Evolutionary conservation across 2,329 filamentous ascomycete species (phyloP).

Genomic region (Hypocreales sp.): DNA sequence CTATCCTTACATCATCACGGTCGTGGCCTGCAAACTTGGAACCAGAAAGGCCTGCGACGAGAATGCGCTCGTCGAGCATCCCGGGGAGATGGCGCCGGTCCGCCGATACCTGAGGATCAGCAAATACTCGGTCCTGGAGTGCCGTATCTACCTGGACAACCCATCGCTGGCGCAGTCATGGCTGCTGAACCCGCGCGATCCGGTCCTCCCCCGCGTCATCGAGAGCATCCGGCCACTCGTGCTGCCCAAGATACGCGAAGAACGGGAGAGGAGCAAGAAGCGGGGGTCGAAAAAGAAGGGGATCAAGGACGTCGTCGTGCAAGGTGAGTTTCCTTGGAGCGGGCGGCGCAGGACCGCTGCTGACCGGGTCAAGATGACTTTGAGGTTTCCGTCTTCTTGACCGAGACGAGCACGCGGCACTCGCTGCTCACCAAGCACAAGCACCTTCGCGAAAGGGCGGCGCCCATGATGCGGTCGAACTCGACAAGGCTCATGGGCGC

Average conservation of each 20-base stretch:
- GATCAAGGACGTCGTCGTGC: constrained; percentile 74
- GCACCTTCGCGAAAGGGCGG: constrained; percentile 45
- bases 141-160: constrained; percentile 88
- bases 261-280: constrained; percentile 47
- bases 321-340: constrained; percentile 37
- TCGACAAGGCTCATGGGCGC: constrained; percentile 44
- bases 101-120: constrained; percentile 83
- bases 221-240: constrained; percentile 74
- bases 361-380: constrained; percentile 86
- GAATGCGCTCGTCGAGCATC: background rate
- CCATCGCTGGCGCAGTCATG: constrained; percentile 71
- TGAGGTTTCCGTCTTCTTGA: constrained; percentile 87
- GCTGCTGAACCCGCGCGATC: constrained; percentile 63
- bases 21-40: too few species aligned
- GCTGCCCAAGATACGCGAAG: constrained; percentile 80
- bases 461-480: constrained; percentile 41
- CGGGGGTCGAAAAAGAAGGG: constrained; percentile 57
- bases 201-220: constrained; percentile 69
- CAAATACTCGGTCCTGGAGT: constrained; percentile 89
- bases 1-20: too few species aligned
- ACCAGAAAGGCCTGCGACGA: too few species aligned
- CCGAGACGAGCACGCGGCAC: constrained; percentile 71
- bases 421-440: constrained; percentile 79
- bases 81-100: constrained; percentile 59
- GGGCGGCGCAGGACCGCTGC: too few species aligned